Conservation (phyloP, 129 eudicot species). For the Logfia minima region DNA sequence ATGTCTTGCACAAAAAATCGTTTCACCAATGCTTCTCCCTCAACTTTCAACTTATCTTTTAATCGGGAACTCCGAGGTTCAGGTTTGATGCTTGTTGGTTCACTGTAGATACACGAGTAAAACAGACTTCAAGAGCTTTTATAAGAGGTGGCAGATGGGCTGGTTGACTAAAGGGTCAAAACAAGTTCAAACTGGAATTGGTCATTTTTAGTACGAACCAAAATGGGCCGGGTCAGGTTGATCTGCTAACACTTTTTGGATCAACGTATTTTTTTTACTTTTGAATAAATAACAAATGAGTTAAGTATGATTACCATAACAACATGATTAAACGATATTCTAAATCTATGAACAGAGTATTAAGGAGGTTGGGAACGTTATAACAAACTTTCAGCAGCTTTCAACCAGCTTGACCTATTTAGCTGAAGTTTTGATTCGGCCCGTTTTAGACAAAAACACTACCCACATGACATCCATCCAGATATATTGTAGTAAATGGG, state of each 20-base stretch:
- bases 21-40: constrained; percentile 78
- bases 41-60: constrained; percentile 73
- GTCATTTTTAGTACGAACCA: not conserved
- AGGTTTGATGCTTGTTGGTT: constrained; percentile 47
- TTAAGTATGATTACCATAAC: not conserved
- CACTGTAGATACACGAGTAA: constrained; percentile 41
- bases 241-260: not conserved
- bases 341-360: not conserved
- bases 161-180: not conserved
- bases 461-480: not conserved
- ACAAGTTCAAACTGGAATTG: not conserved
- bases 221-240: not conserved
- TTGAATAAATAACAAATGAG: not conserved
- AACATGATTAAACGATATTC: not conserved
- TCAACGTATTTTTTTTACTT: too few relatives aligned
- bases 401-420: not conserved
- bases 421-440: not conserved
- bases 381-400: not conserved
- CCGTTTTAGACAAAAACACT: not conserved
- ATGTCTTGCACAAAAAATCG: constrained; percentile 71
- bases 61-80: constrained; percentile 86
- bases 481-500: not conserved
- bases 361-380: not conserved
- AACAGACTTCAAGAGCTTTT: constrained; percentile 16
- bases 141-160: not conserved